Conservation (phyloP, 2,329 filamentous ascomycete species). For the Cladosporium oxysporum region DNA sequence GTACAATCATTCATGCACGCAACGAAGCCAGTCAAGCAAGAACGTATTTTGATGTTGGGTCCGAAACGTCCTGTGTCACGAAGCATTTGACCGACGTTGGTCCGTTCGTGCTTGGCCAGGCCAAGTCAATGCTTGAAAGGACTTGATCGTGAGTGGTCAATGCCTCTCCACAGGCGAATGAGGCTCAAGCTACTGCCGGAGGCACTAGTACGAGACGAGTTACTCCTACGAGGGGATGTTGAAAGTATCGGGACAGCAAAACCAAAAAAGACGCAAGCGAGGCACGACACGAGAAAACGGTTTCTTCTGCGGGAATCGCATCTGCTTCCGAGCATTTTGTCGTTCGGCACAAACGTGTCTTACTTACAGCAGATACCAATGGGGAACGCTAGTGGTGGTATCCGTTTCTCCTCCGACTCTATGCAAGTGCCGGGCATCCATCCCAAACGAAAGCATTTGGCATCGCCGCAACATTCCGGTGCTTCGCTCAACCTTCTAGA, state of each 20-base stretch:
- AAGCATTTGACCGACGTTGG: not conserved
- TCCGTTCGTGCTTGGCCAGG: constrained; percentile 13
- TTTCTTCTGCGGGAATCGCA: not conserved
- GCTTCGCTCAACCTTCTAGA: constrained; percentile 6
- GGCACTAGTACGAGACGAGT: not conserved
- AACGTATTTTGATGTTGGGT: not conserved
- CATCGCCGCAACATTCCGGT: not conserved
- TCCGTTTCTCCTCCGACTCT: not conserved
- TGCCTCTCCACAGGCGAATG: not conserved
- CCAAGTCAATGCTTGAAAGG: constrained; percentile 15
- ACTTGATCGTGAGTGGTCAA: constrained; percentile 7
- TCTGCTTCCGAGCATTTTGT: not conserved
- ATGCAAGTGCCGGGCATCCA: not conserved
- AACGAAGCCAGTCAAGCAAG: not conserved
- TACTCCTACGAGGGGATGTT: not conserved
- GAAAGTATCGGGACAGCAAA: not conserved
- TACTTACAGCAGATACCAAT: not conserved
- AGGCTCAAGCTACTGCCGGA: not conserved
- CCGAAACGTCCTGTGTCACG: not conserved
- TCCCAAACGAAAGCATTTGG: not conserved
- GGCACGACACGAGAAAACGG: not conserved
- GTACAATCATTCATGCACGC: not conserved
- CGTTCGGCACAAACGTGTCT: not conserved
- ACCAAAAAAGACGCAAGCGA: not conserved
- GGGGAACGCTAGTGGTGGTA: not conserved